Base-by-base conservation (phyloP, 2,329 filamentous ascomycete species). In the Chrysoporthe cubensis region DNA sequence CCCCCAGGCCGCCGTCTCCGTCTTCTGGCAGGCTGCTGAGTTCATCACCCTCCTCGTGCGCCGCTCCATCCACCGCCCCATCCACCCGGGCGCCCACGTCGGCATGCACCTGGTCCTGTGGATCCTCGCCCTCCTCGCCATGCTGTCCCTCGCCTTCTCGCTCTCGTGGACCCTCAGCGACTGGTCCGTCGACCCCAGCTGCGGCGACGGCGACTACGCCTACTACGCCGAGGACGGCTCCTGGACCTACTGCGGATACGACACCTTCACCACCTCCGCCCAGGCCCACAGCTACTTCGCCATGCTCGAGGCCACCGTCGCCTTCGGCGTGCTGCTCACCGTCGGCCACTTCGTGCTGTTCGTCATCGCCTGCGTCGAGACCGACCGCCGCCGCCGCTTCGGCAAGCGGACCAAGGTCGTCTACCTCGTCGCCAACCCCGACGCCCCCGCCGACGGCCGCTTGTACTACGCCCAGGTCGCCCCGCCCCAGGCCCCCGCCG, bases 21-120 rank as follows among this genome's bases (percentile, higher is more conserved):
- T 81, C 7, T 1, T 81, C 52, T 82, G 82, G 78, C 78, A 78
- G 44, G 46, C 75, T 0, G 72, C 77, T 42, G 82, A 84, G 57
- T 70, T 82, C 60, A 72, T 82, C 65, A 79, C 76, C 37, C 75
- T 79, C 21, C 74, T 71, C 46, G 66, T 74, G 18, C 78, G 79
- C 48, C 76, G 74, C 7, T 75, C 72, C 61, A 64, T 64, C 37
- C 73, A 76, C 34, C 70, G 70, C 3, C 78, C 80, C 48, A 80
- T 83, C 26, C 80, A 81, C 64, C 81, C 82, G 0, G 82, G 80
- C 37, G 79, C 78, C 8, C 81, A 83, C 59, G 79, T 84, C 44
- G 80, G 73, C 64, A 52, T 81, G 16, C 79, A 79, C 43, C 79
- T 84, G 2, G 62, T 83, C 69, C 74, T 83, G 65, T 83, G 79